Conservation (phyloP, 306 rosid species). For the Carpinus viminea region DNA sequence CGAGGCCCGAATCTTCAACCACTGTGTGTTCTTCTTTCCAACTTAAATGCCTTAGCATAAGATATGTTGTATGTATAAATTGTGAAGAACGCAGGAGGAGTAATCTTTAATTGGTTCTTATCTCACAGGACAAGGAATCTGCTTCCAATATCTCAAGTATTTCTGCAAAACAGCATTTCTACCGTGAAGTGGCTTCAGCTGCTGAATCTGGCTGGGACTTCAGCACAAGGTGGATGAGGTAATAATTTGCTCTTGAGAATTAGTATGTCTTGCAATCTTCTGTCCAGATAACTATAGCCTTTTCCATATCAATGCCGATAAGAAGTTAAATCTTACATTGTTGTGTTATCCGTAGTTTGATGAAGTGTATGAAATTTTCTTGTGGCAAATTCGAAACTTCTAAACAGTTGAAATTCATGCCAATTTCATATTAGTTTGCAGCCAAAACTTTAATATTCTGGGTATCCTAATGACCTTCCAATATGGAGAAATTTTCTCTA, state of each 20-base stretch:
- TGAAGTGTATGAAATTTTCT: not conserved
- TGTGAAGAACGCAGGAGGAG: conserved; percentile 1
- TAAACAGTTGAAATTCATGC: not conserved
- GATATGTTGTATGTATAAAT: conserved; percentile 18
- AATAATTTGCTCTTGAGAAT: conserved; percentile 21
- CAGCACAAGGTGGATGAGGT: conserved; percentile 97
- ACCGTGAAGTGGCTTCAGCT: conserved; percentile 72
- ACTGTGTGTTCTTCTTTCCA: conserved; percentile 43
- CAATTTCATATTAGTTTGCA: not conserved
- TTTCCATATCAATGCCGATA: not conserved
- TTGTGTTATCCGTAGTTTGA: not conserved
- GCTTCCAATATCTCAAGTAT: conserved; percentile 61
- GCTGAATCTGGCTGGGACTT: conserved; percentile 98
- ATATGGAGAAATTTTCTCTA: not conserved
- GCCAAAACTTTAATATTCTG: not conserved
- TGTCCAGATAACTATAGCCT: not conserved
- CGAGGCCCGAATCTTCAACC: conserved; percentile 80
- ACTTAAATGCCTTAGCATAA: conserved; percentile 10
- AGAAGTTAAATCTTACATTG: not conserved
- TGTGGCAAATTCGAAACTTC: not conserved
- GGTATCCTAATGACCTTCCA: not conserved
- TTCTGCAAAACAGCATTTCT: conserved; percentile 57
- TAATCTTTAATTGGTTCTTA: conserved; percentile 16
- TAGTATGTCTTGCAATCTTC: not conserved
- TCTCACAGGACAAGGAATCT: conserved; percentile 57